A percentile compares a stretch with the other conserved stretches of the same genome.
Conservation (phyloP, 768 basidiomycete genomes). For the Lactarius vividus region DNA sequence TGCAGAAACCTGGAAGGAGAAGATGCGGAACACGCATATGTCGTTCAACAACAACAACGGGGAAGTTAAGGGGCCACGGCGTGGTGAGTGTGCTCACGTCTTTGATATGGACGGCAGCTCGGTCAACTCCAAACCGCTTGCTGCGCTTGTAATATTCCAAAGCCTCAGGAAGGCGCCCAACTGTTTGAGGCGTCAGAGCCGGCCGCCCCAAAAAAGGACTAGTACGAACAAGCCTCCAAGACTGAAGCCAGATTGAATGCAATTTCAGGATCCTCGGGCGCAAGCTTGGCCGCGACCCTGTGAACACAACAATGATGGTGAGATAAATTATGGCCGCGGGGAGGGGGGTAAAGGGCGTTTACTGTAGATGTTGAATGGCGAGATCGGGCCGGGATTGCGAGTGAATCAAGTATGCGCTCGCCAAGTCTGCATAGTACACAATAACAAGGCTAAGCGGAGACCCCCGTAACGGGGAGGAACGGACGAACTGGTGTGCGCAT, state of each 20-base stretch:
- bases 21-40: conserved; percentile 27
- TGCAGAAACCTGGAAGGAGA: conserved; percentile 60
- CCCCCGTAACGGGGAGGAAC: conserved; percentile 17
- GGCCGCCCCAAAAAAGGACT: neutral
- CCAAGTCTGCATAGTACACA: conserved; percentile 55
- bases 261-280: conserved; percentile 88
- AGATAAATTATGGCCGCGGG: conserved; percentile 33
- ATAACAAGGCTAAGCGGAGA: conserved; percentile 29
- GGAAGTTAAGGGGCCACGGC: conserved; percentile 12
- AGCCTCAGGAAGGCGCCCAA: conserved; percentile 76
- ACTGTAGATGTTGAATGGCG: conserved; percentile 81
- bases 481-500: conserved; percentile 79
- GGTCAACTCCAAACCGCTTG: conserved; percentile 74
- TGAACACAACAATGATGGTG: conserved; percentile 28
- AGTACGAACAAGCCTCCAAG: conserved; percentile 73
- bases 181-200: conserved; percentile 39
- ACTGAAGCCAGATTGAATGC: conserved; percentile 90
- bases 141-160: conserved; percentile 79
- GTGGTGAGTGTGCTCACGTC: conserved; percentile 50
- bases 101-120: conserved; percentile 77
- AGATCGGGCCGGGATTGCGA: conserved; percentile 79
- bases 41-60: conserved; percentile 15
- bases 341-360: conserved; percentile 34
- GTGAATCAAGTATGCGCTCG: conserved; percentile 86
- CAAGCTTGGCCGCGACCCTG: conserved; percentile 79